Percentiles rank a stretch among this genome's conserved stretches.
phyloP scores from a whole-genome alignment of 257 asterid genomes.

The Plantago ovata region DNA sequence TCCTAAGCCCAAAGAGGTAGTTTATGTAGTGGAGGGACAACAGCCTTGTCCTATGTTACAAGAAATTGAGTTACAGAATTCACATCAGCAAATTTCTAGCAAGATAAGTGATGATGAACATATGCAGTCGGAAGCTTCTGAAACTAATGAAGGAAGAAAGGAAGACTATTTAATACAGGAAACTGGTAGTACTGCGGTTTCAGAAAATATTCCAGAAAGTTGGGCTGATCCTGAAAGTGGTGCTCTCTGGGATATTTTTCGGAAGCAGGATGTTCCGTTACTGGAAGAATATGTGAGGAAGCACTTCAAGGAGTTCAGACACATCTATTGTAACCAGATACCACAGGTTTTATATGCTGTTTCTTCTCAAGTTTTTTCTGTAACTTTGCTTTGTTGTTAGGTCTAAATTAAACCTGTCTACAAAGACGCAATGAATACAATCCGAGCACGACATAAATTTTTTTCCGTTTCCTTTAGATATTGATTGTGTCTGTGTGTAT shows the following conservation, averaged over 20 bases:
- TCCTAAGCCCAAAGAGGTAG: too few relatives aligned
- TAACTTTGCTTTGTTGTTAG: too few relatives aligned
- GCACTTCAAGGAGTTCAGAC: conserved; percentile 32
- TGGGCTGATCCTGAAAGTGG: conserved; percentile 32
- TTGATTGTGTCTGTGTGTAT: too few relatives aligned
- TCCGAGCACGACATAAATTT: too few relatives aligned
- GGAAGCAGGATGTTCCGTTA: conserved; percentile 1
- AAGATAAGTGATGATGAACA: neutral
- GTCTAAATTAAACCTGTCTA: too few relatives aligned
- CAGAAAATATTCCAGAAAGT: neutral
- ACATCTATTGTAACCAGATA: conserved; percentile 38
- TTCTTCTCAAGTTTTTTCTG: neutral
- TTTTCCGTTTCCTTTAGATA: too few relatives aligned
- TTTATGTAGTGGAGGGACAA: too few relatives aligned
- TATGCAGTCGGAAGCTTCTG: neutral
- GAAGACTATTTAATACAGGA: neutral
- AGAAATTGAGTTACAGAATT: neutral
- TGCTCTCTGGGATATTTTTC: conserved; percentile 6
- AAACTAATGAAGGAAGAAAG: conserved; percentile 8
- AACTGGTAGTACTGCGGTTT: neutral
- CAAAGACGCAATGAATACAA: too few relatives aligned
- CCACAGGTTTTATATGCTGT: conserved; percentile 34
- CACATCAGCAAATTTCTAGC: neutral
- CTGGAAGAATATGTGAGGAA: conserved; percentile 3
- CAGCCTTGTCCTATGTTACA: too few relatives aligned